Percentiles rank a stretch among this genome's conserved stretches.
Conservation (phyloP, 768 basidiomycete genomes). For the Suillus placidus region DNA sequence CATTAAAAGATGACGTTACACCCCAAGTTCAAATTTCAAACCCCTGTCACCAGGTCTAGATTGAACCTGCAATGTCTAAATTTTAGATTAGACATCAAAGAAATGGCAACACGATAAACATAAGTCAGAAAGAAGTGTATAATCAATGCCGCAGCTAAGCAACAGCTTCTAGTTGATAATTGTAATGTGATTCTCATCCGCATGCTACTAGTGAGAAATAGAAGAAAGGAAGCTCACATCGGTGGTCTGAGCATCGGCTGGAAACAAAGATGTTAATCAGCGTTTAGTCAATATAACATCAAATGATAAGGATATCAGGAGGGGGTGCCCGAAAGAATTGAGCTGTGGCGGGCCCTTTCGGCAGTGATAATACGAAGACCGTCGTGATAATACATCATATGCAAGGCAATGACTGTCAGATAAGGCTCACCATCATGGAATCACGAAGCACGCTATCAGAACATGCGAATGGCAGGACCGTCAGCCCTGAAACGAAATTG, state of each 20-base stretch:
- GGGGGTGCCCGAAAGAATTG: conserved; percentile 79
- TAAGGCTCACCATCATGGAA: conserved; percentile 36
- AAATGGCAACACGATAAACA: not conserved
- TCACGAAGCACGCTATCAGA: conserved; percentile 20
- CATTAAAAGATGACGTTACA: not conserved
- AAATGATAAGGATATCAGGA: conserved; percentile 51
- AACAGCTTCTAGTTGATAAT: conserved; percentile 92
- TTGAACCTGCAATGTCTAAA: not conserved
- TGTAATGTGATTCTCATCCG: conserved; percentile 33
- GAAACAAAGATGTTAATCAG: conserved; percentile 14
- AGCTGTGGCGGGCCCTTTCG: conserved; percentile 96
- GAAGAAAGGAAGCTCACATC: conserved; percentile 5
- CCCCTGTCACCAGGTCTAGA: not conserved
- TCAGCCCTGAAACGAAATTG: not conserved
- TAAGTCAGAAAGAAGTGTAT: conserved; percentile 39
- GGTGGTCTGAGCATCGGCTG: not conserved
- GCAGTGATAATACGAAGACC: conserved; percentile 85
- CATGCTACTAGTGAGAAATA: conserved; percentile 3
- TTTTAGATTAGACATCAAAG: conserved; percentile 2
- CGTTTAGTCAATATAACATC: conserved; percentile 1
- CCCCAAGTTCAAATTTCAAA: too few species aligned
- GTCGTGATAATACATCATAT: conserved; percentile 85
- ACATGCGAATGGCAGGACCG: not conserved
- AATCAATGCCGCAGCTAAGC: conserved; percentile 75
- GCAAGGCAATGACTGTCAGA: conserved; percentile 15